Conservation (phyloP, 257 asterid species). For the Solanum medicagineum region DNA sequence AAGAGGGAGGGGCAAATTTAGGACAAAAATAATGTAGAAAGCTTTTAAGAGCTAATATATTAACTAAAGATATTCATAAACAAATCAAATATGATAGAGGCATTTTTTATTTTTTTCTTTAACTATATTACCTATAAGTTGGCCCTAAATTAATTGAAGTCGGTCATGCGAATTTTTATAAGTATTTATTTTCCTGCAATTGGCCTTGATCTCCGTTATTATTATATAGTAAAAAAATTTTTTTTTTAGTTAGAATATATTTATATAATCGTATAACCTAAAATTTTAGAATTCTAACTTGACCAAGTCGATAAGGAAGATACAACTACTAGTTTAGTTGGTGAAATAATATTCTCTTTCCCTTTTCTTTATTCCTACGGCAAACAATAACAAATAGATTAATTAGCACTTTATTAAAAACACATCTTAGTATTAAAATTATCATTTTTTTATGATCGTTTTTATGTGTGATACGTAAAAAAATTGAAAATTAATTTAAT, state of each 20-base stretch:
- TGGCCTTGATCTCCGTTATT: neutral
- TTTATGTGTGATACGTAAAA: neutral
- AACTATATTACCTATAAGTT: neutral
- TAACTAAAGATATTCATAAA: neutral
- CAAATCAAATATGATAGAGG: neutral
- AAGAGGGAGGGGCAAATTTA: neutral
- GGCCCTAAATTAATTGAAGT: neutral
- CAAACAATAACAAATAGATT: neutral
- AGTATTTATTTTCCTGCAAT: neutral
- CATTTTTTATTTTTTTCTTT: neutral
- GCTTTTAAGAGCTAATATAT: neutral
- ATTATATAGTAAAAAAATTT: neutral
- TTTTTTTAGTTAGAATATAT: neutral
- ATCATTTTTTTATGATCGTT: neutral
- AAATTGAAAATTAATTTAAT: accelerated
- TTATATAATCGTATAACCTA: neutral
- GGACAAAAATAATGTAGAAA: neutral
- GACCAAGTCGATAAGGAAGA: neutral
- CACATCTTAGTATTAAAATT: neutral
- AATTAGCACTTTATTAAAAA: neutral
- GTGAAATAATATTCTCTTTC: neutral
- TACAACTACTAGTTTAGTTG: neutral
- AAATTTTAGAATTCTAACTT: neutral
- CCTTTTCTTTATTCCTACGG: neutral
- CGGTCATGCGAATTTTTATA: neutral